Evolutionary conservation across 2,329 filamentous ascomycete species (phyloP).

Genomic region (Paecilomyces dactylethromorphus): DNA sequence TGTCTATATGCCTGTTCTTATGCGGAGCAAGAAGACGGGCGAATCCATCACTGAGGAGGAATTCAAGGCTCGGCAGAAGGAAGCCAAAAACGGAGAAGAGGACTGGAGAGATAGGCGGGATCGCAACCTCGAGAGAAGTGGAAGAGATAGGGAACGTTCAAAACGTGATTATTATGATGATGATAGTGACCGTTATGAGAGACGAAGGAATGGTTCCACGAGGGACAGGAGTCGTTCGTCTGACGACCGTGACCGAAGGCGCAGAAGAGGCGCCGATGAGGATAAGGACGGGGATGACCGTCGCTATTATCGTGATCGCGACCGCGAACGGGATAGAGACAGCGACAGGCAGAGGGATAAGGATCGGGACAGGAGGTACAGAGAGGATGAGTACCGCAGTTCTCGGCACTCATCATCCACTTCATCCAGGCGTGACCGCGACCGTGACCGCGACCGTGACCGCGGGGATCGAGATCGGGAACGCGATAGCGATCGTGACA

Average conservation of each 20-base stretch:
- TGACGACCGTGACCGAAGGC: conserved; percentile 27
- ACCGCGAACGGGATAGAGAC: conserved; percentile 22
- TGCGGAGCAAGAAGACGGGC: conserved; percentile 57
- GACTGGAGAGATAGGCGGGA: conserved; percentile 41
- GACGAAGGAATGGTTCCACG: conserved; percentile 32
- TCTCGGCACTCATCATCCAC: conserved; percentile 26
- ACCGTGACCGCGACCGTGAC: conserved; percentile 21
- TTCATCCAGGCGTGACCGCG: conserved; percentile 16
- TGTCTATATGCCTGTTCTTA: conserved; percentile 56
- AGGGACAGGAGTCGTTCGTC: conserved; percentile 30
- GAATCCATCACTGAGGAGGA: conserved; percentile 59
- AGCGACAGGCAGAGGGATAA: conserved; percentile 10
- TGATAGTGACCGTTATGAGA: conserved; percentile 21
- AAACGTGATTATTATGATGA: conserved; percentile 12
- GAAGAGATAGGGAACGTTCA: conserved; percentile 25
- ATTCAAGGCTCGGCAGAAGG: conserved; percentile 46
- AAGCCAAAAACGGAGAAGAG: conserved; percentile 40
- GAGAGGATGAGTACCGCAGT: conserved; percentile 26
- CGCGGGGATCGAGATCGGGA: conserved; percentile 9
- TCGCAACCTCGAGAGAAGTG: conserved; percentile 35
- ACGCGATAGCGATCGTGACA: conserved; percentile 11
- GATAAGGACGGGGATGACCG: conserved; percentile 18
- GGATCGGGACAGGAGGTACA: conserved; percentile 21
- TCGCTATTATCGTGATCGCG: conserved; percentile 24
- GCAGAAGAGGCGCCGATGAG: conserved; percentile 32